phyloP scores from a whole-genome alignment of 2,329 filamentous ascomycete genomes.

The Didymella keratinophila region DNA sequence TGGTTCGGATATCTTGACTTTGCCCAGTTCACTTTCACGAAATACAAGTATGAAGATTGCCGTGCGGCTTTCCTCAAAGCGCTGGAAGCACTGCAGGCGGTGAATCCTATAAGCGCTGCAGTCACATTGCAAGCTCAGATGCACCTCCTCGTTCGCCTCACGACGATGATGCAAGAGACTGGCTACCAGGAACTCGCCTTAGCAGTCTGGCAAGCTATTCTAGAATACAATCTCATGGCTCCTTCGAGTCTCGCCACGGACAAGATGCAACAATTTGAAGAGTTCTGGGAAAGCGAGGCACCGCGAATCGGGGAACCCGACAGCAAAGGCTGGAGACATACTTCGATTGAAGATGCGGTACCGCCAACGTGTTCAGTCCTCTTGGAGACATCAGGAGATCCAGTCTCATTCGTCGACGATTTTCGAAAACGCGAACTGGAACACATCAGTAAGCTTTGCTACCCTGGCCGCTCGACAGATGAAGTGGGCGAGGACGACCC shows the following conservation, averaged over 20 bases:
- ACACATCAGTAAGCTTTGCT: constrained; percentile 57
- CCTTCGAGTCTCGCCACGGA: constrained; percentile 58
- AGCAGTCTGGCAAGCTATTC: constrained; percentile 80
- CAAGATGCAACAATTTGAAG: constrained; percentile 58
- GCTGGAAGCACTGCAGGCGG: constrained; percentile 52
- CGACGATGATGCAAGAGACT: constrained; percentile 74
- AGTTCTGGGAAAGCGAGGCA: constrained; percentile 89
- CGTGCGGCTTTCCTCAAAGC: constrained; percentile 67
- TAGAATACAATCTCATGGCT: constrained; percentile 75
- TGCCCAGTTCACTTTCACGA: constrained; percentile 70
- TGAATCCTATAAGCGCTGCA: neutral
- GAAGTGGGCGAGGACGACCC: constrained; percentile 80
- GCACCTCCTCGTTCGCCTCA: constrained; percentile 78
- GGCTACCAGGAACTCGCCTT: constrained; percentile 81
- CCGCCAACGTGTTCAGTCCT: constrained; percentile 9
- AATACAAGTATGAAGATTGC: constrained; percentile 73
- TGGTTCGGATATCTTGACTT: constrained; percentile 80
- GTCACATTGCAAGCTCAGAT: constrained; percentile 50
- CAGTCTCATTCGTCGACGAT: constrained; percentile 27
- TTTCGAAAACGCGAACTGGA: constrained; percentile 61
- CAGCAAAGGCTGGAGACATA: constrained; percentile 75
- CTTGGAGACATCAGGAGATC: constrained; percentile 13
- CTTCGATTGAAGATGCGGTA: constrained; percentile 38
- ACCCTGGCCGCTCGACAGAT: constrained; percentile 78
- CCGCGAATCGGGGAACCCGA: constrained; percentile 77